Percentiles rank a stretch among this genome's conserved stretches.
Evolutionary conservation across 106 monocot species (phyloP).

Genomic region (Dendrobium huoshanense): DNA sequence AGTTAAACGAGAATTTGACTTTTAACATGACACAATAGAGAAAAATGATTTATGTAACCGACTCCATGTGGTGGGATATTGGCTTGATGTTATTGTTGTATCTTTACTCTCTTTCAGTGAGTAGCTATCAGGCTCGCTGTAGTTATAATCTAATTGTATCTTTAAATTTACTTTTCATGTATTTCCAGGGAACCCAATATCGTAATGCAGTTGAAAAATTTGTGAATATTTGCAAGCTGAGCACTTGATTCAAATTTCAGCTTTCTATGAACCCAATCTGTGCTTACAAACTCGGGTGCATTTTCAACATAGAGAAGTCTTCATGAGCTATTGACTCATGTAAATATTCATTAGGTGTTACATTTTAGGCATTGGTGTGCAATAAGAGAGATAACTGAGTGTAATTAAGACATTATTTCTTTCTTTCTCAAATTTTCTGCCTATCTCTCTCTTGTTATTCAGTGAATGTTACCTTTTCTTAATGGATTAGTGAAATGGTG

Average conservation of each 20-base stretch:
- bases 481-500: neutral
- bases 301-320: neutral
- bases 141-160: neutral
- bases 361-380: too few relatives aligned
- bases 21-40: too few relatives aligned
- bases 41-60: too few relatives aligned
- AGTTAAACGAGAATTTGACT: too few relatives aligned
- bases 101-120: neutral
- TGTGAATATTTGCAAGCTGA: constrained; percentile 81
- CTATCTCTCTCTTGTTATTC: too few relatives aligned
- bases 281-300: neutral
- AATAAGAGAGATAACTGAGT: too few relatives aligned
- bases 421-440: too few relatives aligned
- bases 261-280: neutral
- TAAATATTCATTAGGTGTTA: too few relatives aligned
- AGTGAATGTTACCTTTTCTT: neutral
- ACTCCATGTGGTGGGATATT: too few relatives aligned
- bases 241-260: constrained; percentile 19
- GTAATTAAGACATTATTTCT: too few relatives aligned
- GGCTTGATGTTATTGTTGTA: too few relatives aligned
- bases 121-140: neutral
- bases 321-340: neutral
- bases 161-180: neutral
- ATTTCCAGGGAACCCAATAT: constrained; percentile 83
- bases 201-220: constrained; percentile 91